Base-by-base conservation (phyloP, 2,329 filamentous ascomycete species). In the Claviceps sp. region DNA sequence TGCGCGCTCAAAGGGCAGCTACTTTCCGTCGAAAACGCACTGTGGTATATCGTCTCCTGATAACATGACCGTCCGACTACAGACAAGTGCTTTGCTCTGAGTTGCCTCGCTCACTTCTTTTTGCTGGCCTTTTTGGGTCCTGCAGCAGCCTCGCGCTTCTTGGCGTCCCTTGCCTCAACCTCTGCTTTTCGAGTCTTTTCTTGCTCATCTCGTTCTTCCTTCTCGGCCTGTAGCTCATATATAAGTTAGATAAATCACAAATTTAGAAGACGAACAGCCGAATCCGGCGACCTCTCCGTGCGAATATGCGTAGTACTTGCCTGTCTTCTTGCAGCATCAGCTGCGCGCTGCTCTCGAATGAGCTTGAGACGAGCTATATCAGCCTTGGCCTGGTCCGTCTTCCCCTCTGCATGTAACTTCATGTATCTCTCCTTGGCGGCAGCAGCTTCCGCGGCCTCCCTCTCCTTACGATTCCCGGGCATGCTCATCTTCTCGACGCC, bases 351-450 rank as follows among this genome's bases (percentile, higher is more conserved):
- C 76, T 95, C 88, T 47, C 84, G 81, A 59, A 98, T 88, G 54
- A 91, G 65, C 67, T 75, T 82, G 62, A 98, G 71, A 52, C 93
- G 80, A 54, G 88, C 91, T 59, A 97, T 65, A 69, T 98, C 93
- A 5, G 87, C 84, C 66, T 88, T 85, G 47, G 91, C 90, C 75
- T 96, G 87, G 55, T 98, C 93, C 45, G 93, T 97, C 81, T 97
- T 97, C 62, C 91, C 91, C 64, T 89, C 86, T 53, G 89, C 87
- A 63, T 96, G 91, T 61, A 96, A 69, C 71, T 94, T 95, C 74
- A 88, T 80, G 65, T 95, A 96, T 59, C 83, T 79, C 74, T 95
- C 90, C 67, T 89, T 90, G 34, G 88, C 88, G 65, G 91, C 86
- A 56, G 85, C 84, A 1, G 90, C 90, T 71, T 95, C 86, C 37